Evolutionary conservation across 192 early-diverging fungal species (phyloP), one percentile per base, ranked within the genome.

Genomic region (Gigaspora rosea): DNA sequence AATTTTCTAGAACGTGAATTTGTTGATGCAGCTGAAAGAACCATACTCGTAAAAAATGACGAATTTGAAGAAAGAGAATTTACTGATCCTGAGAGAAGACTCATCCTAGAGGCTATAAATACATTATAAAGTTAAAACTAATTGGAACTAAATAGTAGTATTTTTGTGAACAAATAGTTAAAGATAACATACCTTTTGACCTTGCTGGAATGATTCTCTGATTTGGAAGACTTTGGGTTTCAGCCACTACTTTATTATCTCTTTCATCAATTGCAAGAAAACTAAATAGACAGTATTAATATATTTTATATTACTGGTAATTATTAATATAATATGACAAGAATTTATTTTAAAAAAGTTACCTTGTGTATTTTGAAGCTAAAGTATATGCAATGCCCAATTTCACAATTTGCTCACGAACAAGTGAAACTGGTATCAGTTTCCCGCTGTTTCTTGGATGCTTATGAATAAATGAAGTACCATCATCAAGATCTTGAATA

Each of bases 401-500:
- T 0, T 52, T 50, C 20, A 76, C 4, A 76, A 76, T 66, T 16
- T 64, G 27, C 0, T 67, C 49, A 41, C 47, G 62, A 50, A 66
- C 22, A 8, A 54, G 12, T 27, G 27, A 15, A 5, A 50, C 8
- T 11, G 22, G 5, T 56, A 16, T 10, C 63, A 49, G 36, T 27
- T 47, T 52, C 65, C 59, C 32, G 52, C 51, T 8, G 22, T 10
- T 61, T 27, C 27, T 27, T 27, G 27, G 27, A 27, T 27, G 27
- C 27, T 27, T 27, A 27, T 27, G 27, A 27, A 76, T 7, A 76
- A 36, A 66, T 33, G 63, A 66, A 41, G 2, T 75, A 11, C n/a
- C 33, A 20, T 75, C 73, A 50, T 75, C 49, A 22, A 75, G 18
- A 65, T 75, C 73, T 59, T 64, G 73, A 33, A 75, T 75, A 8